Base-by-base conservation (phyloP, 805 yeast species). In the Wickerhamiella sorbophila region DNA sequence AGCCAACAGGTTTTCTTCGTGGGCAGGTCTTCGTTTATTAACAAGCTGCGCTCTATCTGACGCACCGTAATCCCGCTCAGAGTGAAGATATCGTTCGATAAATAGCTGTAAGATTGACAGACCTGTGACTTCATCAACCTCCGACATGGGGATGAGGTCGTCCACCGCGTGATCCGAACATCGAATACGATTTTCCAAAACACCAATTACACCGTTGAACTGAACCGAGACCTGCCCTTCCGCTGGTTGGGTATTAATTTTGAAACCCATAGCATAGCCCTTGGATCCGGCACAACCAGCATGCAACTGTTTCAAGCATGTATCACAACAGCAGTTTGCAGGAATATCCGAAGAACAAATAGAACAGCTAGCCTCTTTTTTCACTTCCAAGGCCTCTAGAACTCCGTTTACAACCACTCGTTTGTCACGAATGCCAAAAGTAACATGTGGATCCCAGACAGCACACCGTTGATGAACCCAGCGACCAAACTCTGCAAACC, bases 211-310 rank as follows among this genome's bases (percentile, higher is more conserved):
- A 31, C 45, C 50, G 16, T 44, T 52, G n/a, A 45, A 42, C 21
- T 29, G 39, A n/a, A 49, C 56, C 2, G 64, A 54, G 9, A 17
- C 27, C 4, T 4, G 32, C 14, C 26, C 38, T 3, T 8, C 24
- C 18, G 26, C 12, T 4, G 22, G 16, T n/a, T n/a, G n/a, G 5
- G 33, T 14, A 14, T 12, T 9, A 20, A 33, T 33, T 4, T 31
- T 18, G 27, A 50, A 40, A 1, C 53, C 53, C 18, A 50, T 22
- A 3, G 35, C 16, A 33, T 31, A 50, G 9, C 44, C 39, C 12
- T 33, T 9, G 10, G 39, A 38, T 41, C 70, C 72, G 12, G 77
- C 77, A 63, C 85, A 79, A 0, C 77, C 77, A 1, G 71, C 63
- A 57, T 77, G 83, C 27, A 61, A 44, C 2, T 35, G 12, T 3